Base-by-base conservation (phyloP, 1,284 basidiomycete genomes). In the Papiliotrema terrestris region DNA sequence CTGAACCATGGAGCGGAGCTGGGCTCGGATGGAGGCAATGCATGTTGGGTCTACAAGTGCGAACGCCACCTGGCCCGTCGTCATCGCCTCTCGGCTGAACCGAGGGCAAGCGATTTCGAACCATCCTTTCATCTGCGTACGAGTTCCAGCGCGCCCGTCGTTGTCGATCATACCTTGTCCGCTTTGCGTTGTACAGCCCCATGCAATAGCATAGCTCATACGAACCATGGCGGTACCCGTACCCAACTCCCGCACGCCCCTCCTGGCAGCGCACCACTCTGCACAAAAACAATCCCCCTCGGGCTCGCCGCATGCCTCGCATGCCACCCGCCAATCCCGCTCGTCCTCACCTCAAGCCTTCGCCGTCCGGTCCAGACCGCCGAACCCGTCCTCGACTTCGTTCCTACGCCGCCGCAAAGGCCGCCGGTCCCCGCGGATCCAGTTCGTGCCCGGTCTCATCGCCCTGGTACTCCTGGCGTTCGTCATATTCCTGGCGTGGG, bases 391-490 rank as follows among this genome's bases (percentile, higher is more conserved):
- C 5, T 5, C 39, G 5, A 8, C 15, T 4, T n/a, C 17, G 39
- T 17, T n/a, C 39, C 5, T 17, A 5, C 39, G 39, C 39, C 39
- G 39, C 15, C 15, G 39, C 6, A 41, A 5, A 26, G 51, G 65
- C 3, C 45, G 54, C 9, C 47, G 56, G 20, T 55, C 60, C 8
- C 65, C 67, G 86, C 79, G 87, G 92, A 75, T 96, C 89, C 71
- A 91, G 81, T 72, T 94, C 89, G 25, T 82, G 78, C 42, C 89
- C 86, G 65, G 73, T 49, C 0, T 91, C 83, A 56, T 91, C 86
- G 66, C 87, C 82, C 69, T 95, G 88, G 66, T 86, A 80, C 89
- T 92, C 91, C 61, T 88, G 84, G 49, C 82, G 79, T 13, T 83
- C 78, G 54, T 83, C 79, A 61, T 82, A 83, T 59, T 89, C 85